Evolutionary conservation across 1,284 basidiomycete genomes (phyloP), one percentile per base, ranked within the genome.

Genomic region (Flammula alnicola): DNA sequence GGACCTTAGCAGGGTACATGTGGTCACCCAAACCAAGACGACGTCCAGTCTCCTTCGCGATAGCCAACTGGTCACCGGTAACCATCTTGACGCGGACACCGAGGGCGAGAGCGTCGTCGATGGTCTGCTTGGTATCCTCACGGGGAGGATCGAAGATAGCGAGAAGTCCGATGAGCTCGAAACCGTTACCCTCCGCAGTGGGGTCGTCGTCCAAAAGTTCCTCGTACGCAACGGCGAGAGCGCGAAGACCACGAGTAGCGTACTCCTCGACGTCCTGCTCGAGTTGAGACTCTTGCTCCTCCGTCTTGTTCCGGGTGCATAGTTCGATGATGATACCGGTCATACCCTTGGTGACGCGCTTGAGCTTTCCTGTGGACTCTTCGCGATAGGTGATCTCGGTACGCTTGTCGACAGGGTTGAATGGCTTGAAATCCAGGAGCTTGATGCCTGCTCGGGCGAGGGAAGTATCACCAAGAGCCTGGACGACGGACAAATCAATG

Each of bases 51-150:
- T 98, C 95, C 83, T 98, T 98, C 53, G 95, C 95, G 61, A 98
- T 98, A 63, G 95, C 95, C 65, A 98, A 91, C 77, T 97, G 94
- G 72, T 98, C 95, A 82, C 95, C 95, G 37, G 95, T 98, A 58
- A 98, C 93, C 95, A 98, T 98, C 86, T 98, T 98, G 71, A 98
- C 95, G 71, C 89, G 89, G 63, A 98, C 95, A 75, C 95, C 95
- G 67, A 98, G 91, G 51, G 87, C 86, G 59, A 94, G 79, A 52
- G 95, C 95, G 70, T 98, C 93, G 67, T 98, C 93, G 66, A 98
- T 97, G 27, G 95, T 98, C 76, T 97, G 91, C 80, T 97, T 96
- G 70, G 95, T 98, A 72, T 98, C 95, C 2, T 88, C 87, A 73
- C 95, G 93, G 58, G 95, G 95, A 60, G 95, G 95, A 70, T 98